Conservation (phyloP, 1,284 basidiomycete species). For the Ceratobasidium sp. region DNA sequence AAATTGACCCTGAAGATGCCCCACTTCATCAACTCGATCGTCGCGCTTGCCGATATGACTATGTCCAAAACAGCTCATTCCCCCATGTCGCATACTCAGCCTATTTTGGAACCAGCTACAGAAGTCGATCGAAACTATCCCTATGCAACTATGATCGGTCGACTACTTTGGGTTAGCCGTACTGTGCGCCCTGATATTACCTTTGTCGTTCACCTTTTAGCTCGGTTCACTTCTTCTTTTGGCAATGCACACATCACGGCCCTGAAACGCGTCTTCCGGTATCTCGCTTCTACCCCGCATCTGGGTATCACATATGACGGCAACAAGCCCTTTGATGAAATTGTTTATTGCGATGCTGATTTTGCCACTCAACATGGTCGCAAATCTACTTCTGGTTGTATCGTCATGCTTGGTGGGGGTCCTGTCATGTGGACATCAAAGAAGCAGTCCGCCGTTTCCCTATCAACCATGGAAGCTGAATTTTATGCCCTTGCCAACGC, state of each 20-base stretch:
- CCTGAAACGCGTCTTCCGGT: not conserved
- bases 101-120: not conserved
- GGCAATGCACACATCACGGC: not conserved
- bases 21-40: conserved; percentile 41
- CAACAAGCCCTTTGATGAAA: conserved; percentile 8
- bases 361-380: conserved; percentile 27
- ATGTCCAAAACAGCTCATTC: conserved; percentile 4
- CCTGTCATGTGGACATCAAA: not conserved
- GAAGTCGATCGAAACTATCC: not conserved
- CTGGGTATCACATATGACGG: conserved; percentile 28
- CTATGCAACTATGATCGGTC: conserved; percentile 20
- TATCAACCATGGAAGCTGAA: too few species aligned
- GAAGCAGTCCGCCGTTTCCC: not conserved
- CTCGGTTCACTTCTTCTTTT: not conserved
- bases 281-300: conserved; percentile 7
- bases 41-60: conserved; percentile 14
- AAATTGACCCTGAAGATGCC: conserved; percentile 33
- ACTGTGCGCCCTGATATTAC: conserved; percentile 1
- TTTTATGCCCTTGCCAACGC: too few species aligned
- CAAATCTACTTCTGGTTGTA: conserved; percentile 3
- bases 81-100: not conserved
- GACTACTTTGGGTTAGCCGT: not conserved
- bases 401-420: not conserved
- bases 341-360: conserved; percentile 25
- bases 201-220: not conserved